Evolutionary conservation across 257 asterid species (phyloP).

Genomic region (Oldenlandia corymbosa): DNA sequence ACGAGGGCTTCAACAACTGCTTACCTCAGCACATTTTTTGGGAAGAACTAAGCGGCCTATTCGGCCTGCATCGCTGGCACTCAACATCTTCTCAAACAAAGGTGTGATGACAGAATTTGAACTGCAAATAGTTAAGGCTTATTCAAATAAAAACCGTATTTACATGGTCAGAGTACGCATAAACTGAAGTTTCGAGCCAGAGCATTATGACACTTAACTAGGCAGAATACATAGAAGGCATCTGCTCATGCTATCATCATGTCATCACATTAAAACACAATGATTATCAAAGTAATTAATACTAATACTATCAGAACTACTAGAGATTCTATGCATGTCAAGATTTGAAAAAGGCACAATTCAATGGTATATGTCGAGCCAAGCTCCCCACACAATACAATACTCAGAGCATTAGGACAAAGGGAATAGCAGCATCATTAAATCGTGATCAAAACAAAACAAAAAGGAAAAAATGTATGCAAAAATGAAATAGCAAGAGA

Average conservation of each 20-base stretch:
- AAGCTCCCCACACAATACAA: neutral
- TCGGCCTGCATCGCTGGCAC: slow-evolving; percentile 94
- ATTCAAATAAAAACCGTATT: neutral
- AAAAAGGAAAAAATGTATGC: neutral
- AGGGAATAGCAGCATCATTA: neutral
- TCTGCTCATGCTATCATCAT: neutral
- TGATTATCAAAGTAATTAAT: no score
- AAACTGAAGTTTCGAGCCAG: neutral
- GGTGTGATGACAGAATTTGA: slow-evolving; percentile 70
- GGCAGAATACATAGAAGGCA: neutral
- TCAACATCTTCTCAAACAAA: slow-evolving; percentile 85
- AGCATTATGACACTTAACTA: neutral
- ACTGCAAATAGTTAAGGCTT: slow-evolving; percentile 52
- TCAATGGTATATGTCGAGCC: no score
- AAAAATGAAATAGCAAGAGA: neutral
- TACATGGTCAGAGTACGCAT: neutral
- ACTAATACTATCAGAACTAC: neutral
- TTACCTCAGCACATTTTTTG: slow-evolving; percentile 95
- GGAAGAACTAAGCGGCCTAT: slow-evolving; percentile 93
- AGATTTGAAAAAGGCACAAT: neutral
- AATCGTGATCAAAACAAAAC: neutral
- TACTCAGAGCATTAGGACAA: neutral
- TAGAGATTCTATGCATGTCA: neutral
- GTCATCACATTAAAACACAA: neutral
- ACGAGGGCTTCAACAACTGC: slow-evolving; percentile 18